Evolutionary conservation across 495 filamentous ascomycete genomes (phyloP), one percentile per base, ranked within the genome.

Genomic region (Penicillium parvum): DNA sequence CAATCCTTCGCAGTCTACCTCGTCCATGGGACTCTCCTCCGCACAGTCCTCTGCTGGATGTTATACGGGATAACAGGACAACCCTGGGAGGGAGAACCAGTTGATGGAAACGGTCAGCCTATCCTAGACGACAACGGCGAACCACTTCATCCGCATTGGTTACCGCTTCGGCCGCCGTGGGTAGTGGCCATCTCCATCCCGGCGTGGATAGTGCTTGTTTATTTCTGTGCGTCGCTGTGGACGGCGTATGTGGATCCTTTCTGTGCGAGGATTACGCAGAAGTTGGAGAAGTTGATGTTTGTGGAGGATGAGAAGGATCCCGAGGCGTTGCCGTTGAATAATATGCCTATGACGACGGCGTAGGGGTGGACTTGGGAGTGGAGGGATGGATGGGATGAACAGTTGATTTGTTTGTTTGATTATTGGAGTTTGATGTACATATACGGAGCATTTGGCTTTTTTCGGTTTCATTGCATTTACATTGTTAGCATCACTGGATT

Each of bases 1-100:
- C 76, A 82, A 57, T 78, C 74, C 36, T 85, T 85, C 50, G 81
- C 82, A 19, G 77, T 85, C 11, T 85, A 85, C 48, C 73, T 85
- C 4, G 68, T 82, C 3, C 82, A 86, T 58, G 81, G 81, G 9
- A 74, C 76, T 11, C 70, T 84, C 18, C 71, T 86, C 21, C 77
- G 82, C 34, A 75, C 71, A 16, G 63, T 84, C 0, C 66, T 84
- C 4, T 76, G 73, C 48, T 84, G 81, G 77, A 73, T 83, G 68
- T 67, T 82, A 8, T 84, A 81, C 48, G 78, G 81, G 4, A 69
- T 78, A 28, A 67, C 64, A 2, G 65, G 73, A 2, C 59, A 69
- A 14, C 76, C 78, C 2, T 65, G 71, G 38, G 63, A 65, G 4
- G 69, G 76, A 2, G 30, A 44, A 1, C 27, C 38, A 10, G 37